phyloP scores from a whole-genome alignment of 306 rosid species.

The Malus sieversii region DNA sequence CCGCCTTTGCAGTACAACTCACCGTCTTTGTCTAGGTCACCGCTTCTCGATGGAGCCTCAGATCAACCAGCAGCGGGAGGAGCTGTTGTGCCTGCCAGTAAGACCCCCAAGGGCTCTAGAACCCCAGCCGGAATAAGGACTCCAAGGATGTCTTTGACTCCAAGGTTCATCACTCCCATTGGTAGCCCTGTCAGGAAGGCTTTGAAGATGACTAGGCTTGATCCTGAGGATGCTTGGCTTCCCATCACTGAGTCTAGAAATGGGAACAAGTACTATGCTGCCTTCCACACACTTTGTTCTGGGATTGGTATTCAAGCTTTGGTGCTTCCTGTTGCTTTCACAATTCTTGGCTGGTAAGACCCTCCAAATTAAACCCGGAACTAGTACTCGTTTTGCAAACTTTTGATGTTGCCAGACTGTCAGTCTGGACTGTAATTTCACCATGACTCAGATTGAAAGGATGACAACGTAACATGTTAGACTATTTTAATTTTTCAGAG shows the following conservation, averaged over 20 bases:
- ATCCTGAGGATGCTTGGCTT: constrained; percentile 50
- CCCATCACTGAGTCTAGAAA: constrained; percentile 58
- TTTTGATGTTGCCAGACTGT: not conserved
- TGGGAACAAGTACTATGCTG: constrained; percentile 47
- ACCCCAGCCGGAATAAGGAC: constrained; percentile 15
- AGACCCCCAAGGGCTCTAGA: constrained; percentile 50
- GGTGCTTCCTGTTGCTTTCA: constrained; percentile 51
- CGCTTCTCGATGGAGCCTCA: constrained; percentile 15
- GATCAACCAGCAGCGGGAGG: not conserved
- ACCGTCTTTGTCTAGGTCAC: constrained; percentile 29
- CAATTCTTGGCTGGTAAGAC: constrained; percentile 48
- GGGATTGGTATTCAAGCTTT: constrained; percentile 57
- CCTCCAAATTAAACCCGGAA: not conserved
- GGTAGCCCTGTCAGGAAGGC: constrained; percentile 38
- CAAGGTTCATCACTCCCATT: constrained; percentile 33
- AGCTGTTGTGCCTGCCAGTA: constrained; percentile 5
- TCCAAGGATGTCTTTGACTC: constrained; percentile 25
- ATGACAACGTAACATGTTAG: not conserved
- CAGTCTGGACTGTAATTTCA: not conserved
- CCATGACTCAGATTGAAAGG: not conserved
- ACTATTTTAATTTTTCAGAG: not conserved
- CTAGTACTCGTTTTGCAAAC: not conserved
- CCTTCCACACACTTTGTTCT: constrained; percentile 45
- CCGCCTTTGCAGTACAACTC: constrained; percentile 59
- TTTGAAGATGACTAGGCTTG: constrained; percentile 25